Evolutionary conservation across 148 eudicot genomes (phyloP).

Genomic region (Diospyros kaki): DNA sequence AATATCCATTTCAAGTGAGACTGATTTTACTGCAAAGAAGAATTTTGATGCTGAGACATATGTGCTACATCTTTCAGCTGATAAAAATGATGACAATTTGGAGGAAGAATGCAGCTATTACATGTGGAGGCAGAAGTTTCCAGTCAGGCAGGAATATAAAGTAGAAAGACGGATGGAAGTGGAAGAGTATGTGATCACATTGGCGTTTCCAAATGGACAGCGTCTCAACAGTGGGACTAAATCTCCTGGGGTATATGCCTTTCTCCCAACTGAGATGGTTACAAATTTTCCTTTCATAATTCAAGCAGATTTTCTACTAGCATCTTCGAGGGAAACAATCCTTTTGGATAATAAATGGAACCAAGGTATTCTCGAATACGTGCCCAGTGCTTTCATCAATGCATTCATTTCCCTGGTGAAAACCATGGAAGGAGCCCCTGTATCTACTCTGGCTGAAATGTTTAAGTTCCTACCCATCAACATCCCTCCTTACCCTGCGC

Average conservation of each 20-base stretch:
- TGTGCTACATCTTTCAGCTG: too few species aligned
- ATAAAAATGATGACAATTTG: too few species aligned
- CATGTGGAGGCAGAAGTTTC: too few species aligned
- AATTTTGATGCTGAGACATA: too few species aligned
- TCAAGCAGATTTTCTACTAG: not conserved
- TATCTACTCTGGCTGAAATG: too few species aligned
- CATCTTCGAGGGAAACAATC: too few species aligned
- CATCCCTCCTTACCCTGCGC: slow-evolving; percentile 19
- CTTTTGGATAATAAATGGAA: too few species aligned
- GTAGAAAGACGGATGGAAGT: slow-evolving; percentile 38
- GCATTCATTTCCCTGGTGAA: too few species aligned
- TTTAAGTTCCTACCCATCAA: slow-evolving; percentile 45
- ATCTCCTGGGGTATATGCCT: slow-evolving; percentile 59
- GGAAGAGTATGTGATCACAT: slow-evolving; percentile 26
- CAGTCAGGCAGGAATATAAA: slow-evolving; percentile 35
- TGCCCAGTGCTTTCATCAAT: slow-evolving; percentile 12
- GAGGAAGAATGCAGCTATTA: too few species aligned
- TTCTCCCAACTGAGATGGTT: slow-evolving; percentile 67
- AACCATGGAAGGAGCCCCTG: too few species aligned
- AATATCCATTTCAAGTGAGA: slow-evolving; percentile 42
- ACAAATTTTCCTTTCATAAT: slow-evolving; percentile 69
- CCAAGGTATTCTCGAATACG: too few species aligned
- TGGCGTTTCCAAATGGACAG: slow-evolving; percentile 66
- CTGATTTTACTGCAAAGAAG: too few species aligned
- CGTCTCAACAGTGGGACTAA: slow-evolving; percentile 50